A percentile compares a stretch with the other conserved stretches of the same genome.
phyloP scores from a whole-genome alignment of 2,329 filamentous ascomycete species.

The Sporothrix brasiliensis region DNA sequence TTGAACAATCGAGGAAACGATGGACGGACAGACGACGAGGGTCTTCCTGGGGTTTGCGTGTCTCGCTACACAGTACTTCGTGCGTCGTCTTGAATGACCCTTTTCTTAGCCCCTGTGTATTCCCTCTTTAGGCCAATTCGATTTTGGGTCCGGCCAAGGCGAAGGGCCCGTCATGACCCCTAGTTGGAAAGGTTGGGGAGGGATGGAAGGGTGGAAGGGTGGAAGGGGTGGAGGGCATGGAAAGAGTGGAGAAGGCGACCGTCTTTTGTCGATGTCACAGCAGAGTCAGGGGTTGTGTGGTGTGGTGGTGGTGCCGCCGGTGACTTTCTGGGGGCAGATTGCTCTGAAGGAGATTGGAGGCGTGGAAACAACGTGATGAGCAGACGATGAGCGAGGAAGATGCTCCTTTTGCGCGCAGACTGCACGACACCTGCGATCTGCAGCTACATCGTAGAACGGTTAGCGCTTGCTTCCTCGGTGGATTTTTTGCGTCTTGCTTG shows the following conservation, averaged over 20 bases:
- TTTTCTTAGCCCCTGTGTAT: slow-evolving; percentile 7
- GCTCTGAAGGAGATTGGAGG: slow-evolving; percentile 17
- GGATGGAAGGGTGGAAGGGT: slow-evolving; percentile 1
- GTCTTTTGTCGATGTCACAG: slow-evolving; percentile 17
- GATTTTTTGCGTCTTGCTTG: neutral
- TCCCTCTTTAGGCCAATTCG: slow-evolving; percentile 21
- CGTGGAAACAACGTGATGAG: slow-evolving; percentile 10
- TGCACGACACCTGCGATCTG: slow-evolving; percentile 11
- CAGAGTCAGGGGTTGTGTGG: slow-evolving; percentile 21
- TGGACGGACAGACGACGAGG: slow-evolving; percentile 7
- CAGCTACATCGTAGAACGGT: neutral
- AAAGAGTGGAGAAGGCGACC: slow-evolving; percentile 20
- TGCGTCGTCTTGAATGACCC: neutral
- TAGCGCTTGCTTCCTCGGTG: neutral
- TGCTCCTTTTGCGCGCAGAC: neutral
- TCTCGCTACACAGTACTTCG: neutral
- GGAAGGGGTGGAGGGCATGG: neutral
- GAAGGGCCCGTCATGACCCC: neutral
- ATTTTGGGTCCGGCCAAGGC: slow-evolving; percentile 25
- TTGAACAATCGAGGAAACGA: slow-evolving; percentile 7
- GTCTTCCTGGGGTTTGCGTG: neutral
- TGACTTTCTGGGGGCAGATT: slow-evolving; percentile 1
- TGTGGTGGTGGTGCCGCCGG: slow-evolving; percentile 1
- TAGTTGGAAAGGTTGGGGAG: slow-evolving; percentile 16
- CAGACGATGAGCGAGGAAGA: neutral